phyloP scores from a whole-genome alignment of 192 early-diverging fungal species.

The Chytriomyces sp. region DNA sequence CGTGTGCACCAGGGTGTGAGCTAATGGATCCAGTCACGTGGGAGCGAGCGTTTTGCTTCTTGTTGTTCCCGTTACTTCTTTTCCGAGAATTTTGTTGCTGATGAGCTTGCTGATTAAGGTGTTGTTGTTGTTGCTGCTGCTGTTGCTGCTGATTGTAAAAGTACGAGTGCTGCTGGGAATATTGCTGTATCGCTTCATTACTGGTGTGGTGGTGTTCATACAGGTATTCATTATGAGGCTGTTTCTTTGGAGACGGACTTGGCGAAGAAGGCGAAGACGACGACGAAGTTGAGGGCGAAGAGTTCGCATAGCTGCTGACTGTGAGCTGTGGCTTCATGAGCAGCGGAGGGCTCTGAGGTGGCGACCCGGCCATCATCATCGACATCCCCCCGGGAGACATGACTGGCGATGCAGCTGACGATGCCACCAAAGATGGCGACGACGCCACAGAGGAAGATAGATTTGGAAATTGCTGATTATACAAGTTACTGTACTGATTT shows the following conservation, averaged over 20 bases:
- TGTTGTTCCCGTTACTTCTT: not conserved
- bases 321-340: not conserved
- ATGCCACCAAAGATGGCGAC: not conserved
- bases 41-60: not conserved
- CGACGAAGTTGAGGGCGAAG: not conserved
- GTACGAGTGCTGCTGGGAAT: not conserved
- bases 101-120: too few species aligned
- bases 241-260: not conserved
- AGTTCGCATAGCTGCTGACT: not conserved
- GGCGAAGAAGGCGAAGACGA: not conserved
- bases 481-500: slow-evolving; percentile 7
- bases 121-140: too few species aligned
- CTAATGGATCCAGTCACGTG: not conserved
- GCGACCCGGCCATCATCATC: not conserved
- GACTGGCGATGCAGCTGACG: not conserved
- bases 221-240: slow-evolving; percentile 4
- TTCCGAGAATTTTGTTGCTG: too few species aligned
- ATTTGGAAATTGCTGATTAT: slow-evolving; percentile 1
- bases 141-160: not conserved
- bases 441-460: not conserved
- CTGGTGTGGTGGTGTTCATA: not conserved
- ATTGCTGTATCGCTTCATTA: not conserved
- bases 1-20: not conserved
- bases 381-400: not conserved
- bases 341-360: not conserved